phyloP scores from a whole-genome alignment of 345 rosid species.

The Euphorbia pulcherrima region DNA sequence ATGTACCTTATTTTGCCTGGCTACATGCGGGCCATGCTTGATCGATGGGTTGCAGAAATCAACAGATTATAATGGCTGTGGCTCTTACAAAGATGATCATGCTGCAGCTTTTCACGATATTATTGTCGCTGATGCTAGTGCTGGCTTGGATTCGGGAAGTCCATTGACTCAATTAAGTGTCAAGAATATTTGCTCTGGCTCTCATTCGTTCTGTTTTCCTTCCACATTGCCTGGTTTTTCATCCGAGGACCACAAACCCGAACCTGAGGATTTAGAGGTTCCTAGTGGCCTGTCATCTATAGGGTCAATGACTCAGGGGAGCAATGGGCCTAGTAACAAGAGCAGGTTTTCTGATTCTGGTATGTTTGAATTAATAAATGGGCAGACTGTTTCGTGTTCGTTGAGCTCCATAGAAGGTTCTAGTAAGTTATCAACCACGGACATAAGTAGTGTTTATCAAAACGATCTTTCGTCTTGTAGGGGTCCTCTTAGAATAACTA shows the following conservation, averaged over 20 bases:
- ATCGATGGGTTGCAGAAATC: slow-evolving; percentile 41
- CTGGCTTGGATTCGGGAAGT: slow-evolving; percentile 25
- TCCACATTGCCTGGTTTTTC: slow-evolving; percentile 50
- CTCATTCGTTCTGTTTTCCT: slow-evolving; percentile 60
- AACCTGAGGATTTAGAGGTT: slow-evolving; percentile 32
- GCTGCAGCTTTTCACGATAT: slow-evolving; percentile 25
- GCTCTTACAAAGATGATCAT: slow-evolving; percentile 34
- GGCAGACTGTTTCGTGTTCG: slow-evolving; percentile 52
- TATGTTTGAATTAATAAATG: slow-evolving; percentile 42
- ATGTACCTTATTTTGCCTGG: slow-evolving; percentile 45
- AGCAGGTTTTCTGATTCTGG: slow-evolving; percentile 44
- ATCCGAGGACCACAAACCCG: slow-evolving; percentile 19
- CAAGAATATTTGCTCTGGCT: slow-evolving; percentile 40
- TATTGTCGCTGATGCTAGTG: slow-evolving; percentile 25
- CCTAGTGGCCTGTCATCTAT: slow-evolving; percentile 27
- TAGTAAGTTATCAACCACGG: slow-evolving; percentile 32
- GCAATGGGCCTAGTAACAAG: slow-evolving; percentile 28
- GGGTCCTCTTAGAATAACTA: slow-evolving; percentile 32
- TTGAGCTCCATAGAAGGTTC: slow-evolving; percentile 33
- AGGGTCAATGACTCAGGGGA: slow-evolving; percentile 31
- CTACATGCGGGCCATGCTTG: slow-evolving; percentile 36
- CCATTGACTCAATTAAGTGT: slow-evolving; percentile 17
- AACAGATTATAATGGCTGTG: slow-evolving; percentile 40
- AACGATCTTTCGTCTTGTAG: slow-evolving; percentile 42
- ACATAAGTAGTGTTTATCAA: slow-evolving; percentile 25